Percentiles rank a stretch among this genome's conserved stretches.
Conservation (phyloP, 208 protist species). For the Trypanosoma rangeli region DNA sequence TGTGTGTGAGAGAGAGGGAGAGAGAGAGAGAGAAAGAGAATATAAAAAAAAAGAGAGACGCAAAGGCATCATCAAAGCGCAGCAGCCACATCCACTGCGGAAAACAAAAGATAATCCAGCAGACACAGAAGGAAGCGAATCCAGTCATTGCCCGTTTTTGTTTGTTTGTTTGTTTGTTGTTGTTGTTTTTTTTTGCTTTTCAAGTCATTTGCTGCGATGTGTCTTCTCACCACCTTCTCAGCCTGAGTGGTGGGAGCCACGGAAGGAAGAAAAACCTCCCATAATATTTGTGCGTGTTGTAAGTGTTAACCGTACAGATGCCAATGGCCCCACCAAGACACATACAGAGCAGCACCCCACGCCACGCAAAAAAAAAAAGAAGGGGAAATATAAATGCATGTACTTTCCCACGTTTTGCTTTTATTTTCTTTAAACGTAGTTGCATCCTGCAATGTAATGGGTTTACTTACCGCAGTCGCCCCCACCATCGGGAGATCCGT, state of each 20-base stretch:
- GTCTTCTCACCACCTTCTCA: background rate
- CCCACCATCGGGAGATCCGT: background rate
- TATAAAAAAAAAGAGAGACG: conserved; percentile 6
- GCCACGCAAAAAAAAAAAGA: conserved; percentile 18
- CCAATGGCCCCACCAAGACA: background rate
- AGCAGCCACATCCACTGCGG: background rate
- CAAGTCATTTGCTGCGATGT: background rate
- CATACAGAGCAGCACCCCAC: background rate
- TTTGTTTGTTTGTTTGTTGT: no score
- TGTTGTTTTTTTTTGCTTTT: background rate
- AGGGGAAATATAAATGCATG: background rate
- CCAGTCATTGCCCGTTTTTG: no score
- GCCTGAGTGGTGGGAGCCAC: background rate
- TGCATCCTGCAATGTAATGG: background rate
- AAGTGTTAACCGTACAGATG: background rate
- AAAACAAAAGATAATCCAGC: background rate
- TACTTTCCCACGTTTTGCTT: conserved; percentile 1
- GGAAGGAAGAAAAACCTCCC: background rate
- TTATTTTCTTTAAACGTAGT: conserved; percentile 8
- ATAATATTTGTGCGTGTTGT: background rate
- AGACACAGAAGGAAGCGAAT: background rate
- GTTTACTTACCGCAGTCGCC: background rate
- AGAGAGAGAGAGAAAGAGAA: background rate
- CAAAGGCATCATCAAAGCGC: background rate
- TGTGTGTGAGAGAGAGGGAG: background rate